Base-by-base conservation (phyloP, 768 basidiomycete genomes). In the Austroboletus festivus region DNA sequence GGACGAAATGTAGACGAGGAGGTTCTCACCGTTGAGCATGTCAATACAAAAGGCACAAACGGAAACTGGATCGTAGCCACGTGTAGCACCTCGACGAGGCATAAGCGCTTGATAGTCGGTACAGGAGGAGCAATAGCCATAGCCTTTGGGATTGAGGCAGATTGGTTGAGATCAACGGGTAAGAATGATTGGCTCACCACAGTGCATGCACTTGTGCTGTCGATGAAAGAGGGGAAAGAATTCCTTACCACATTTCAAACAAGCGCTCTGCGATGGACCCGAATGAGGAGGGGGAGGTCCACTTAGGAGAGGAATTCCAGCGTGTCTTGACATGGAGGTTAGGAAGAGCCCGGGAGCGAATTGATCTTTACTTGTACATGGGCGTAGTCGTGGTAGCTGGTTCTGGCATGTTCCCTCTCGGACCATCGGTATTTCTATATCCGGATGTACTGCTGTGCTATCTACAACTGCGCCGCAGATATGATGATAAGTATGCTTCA, bases 21-120 rank as follows among this genome's bases (percentile, higher is more conserved):
- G 40, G 37, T 55, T 63, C 80, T 44, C 61, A 90, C 89, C 77
- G 24, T 65, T 80, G 34, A 91, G 65, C 55, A 76, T 72, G 46
- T 89, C 86, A 44, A 88, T 81, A 64, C 89, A 91, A 61, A 71
- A 87, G 1, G 72, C 83, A 58, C 89, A 91, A 28, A 91, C 89
- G 22, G 73, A 67, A 52, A 79, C 76, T 8, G 71, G 59, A 58
- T 86, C 85, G 62, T 89, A 84, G 4, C 88, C 88, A 26, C 71
- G 76, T 10, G 65, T 38, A 10, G 76, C 77, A 8, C 59, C 53
- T 21, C 58, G 53, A 8, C 85, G 75, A n/a, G 88, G 88, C 81
- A 88, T 81, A 34, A 91, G 72, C 1, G 86, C 89, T 59, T 83
- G 84, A 63, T 78, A 89, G 59, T 89, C 88, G 2, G 81, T 73